Evolutionary conservation across 345 rosid species (phyloP).

Genomic region (Limnanthes douglasii): DNA sequence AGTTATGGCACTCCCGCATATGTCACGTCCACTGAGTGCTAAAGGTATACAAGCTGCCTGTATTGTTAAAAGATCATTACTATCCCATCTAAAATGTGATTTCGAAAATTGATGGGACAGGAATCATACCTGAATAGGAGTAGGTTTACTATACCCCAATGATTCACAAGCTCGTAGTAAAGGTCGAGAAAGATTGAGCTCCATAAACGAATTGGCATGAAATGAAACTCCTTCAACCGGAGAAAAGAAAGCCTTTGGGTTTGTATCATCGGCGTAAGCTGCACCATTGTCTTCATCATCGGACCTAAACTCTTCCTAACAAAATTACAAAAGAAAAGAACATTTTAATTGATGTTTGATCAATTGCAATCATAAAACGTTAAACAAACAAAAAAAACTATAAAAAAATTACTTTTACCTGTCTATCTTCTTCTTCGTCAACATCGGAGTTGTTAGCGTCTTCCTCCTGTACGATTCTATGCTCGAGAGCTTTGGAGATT

Average conservation of each 20-base stretch:
- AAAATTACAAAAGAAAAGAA: not conserved
- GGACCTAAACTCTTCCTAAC: constrained; percentile 50
- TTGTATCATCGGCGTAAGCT: constrained; percentile 15
- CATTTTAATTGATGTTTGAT: not conserved
- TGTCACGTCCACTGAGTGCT: constrained; percentile 85
- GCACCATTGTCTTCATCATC: constrained; percentile 54
- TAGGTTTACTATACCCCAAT: constrained; percentile 79
- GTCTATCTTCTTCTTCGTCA: constrained; percentile 42
- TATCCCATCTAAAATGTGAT: not conserved
- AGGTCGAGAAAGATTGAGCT: constrained; percentile 83
- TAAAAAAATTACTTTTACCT: constrained; percentile 18
- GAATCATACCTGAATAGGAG: constrained; percentile 72
- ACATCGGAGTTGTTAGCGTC: constrained; percentile 26
- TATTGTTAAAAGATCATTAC: not conserved
- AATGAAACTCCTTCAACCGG: constrained; percentile 61
- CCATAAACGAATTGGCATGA: constrained; percentile 73
- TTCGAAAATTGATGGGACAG: not conserved
- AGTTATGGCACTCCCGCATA: constrained; percentile 94
- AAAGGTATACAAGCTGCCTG: constrained; percentile 92
- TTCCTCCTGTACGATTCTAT: constrained; percentile 10
- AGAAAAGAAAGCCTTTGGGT: constrained; percentile 51
- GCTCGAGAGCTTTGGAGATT: constrained; percentile 50
- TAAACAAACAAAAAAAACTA: not conserved
- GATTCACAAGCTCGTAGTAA: constrained; percentile 88
- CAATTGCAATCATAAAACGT: not conserved